Percentiles rank a stretch among this genome's conserved stretches.
Evolutionary conservation across 1,139 yeast genomes (phyloP).

Genomic region (Suhomyces panamericanus): DNA sequence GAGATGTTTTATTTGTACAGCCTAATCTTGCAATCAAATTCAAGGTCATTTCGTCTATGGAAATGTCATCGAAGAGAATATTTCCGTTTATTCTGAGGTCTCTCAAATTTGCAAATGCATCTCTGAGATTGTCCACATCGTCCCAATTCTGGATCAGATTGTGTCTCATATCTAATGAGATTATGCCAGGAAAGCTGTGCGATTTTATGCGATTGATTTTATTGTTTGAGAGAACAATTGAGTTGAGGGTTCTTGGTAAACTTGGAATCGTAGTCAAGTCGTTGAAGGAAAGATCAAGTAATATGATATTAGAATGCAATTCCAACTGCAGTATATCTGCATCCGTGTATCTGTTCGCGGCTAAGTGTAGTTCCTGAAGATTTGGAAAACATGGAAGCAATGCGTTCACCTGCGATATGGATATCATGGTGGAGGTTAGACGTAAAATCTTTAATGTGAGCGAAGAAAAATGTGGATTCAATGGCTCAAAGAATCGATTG

Average conservation of each 20-base stretch:
- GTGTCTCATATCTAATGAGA: conserved; percentile 46
- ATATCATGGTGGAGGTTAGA: conserved; percentile 18
- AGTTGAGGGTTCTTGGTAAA: conserved; percentile 5
- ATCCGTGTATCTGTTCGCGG: conserved; percentile 45
- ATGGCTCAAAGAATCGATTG: conserved; percentile 43
- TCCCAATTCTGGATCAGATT: conserved; percentile 51
- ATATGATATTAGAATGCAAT: conserved; percentile 19
- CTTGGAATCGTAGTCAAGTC: conserved; percentile 34
- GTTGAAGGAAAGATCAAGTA: conserved; percentile 51
- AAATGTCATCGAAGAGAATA: conserved; percentile 43
- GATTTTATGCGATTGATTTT: conserved; percentile 12
- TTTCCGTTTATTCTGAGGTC: conserved; percentile 53
- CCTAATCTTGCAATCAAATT: conserved; percentile 53
- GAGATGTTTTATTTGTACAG: conserved; percentile 17
- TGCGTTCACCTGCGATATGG: conserved; percentile 8
- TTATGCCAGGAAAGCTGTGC: conserved; percentile 3
- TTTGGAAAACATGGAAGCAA: conserved; percentile 44
- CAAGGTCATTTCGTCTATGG: conserved; percentile 38
- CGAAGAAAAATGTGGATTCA: neutral
- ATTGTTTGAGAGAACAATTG: conserved; percentile 31
- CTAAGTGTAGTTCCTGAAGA: conserved; percentile 43
- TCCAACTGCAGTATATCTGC: conserved; percentile 17
- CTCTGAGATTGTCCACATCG: conserved; percentile 41
- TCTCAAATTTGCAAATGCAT: conserved; percentile 37
- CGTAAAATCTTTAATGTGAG: conserved; percentile 7